Evolutionary conservation across 805 yeast genomes (phyloP), one percentile per base, ranked within the genome.

Genomic region (Sugiyamaella lignohabitans): DNA sequence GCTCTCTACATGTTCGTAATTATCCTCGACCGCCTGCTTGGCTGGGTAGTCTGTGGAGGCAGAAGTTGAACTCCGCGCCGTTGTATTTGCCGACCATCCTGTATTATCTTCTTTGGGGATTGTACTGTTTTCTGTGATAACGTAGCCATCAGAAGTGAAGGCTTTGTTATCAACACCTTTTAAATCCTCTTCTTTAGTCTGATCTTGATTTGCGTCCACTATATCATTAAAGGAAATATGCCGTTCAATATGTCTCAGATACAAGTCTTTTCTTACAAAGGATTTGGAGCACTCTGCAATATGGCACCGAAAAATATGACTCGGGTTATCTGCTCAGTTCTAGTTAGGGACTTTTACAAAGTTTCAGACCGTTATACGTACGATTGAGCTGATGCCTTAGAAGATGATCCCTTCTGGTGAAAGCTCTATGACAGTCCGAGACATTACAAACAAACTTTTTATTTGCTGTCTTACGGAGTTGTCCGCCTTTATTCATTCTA

Each of bases 201-300:
- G 32, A 27, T 27, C 32, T 8, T 27, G 8, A 27, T 8, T 8
- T 8, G 32, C 14, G 14, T 27, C 32, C 32, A 8, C 14, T 8
- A 27, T 27, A 14, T 27, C 32, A 8, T 8, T 8, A 27, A 27
- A 27, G 8, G 14, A 8, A 8, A 27, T 8, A 27, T 27, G 32
- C 8, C 32, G 32, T 27, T 27, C 32, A 27, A 27, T 27, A 27
- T 27, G 32, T 16, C 68, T 52, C n/a, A 40, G 36, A 8, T 53
- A 49, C 18, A 62, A 43, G 38, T 62, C 67, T 39, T 63, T 63
- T 3, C 67, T 49, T 14, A 62, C 67, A 57, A 62, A 62, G 14
- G 32, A 27, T 27, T 27, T 27, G 14, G 32, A 27, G 14, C 32
- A 27, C 8, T 14, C 14, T 27, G 32, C 11, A 8, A 27, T 14